Evolutionary conservation across 2,329 filamentous ascomycete species (phyloP).

Genomic region (Diplodia sapinea): DNA sequence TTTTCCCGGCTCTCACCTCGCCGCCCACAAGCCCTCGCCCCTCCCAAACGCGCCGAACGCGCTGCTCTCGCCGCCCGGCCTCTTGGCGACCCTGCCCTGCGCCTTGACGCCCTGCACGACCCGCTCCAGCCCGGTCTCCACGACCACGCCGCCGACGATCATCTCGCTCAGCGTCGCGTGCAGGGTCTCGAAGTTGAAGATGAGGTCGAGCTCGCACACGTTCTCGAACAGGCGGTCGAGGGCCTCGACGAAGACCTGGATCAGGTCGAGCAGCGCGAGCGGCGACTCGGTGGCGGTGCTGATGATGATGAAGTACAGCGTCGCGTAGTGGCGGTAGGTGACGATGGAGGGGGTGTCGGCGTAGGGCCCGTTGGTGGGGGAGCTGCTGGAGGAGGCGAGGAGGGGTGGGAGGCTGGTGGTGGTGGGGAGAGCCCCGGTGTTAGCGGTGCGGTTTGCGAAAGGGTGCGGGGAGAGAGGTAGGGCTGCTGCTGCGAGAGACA

Average conservation of each 20-base stretch:
- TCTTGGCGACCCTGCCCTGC: conserved; percentile 77
- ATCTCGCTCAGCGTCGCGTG: conserved; percentile 91
- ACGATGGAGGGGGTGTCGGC: conserved; percentile 94
- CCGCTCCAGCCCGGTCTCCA: conserved; percentile 87
- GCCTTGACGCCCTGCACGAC: conserved; percentile 82
- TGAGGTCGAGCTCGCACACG: conserved; percentile 96
- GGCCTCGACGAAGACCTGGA: conserved; percentile 97
- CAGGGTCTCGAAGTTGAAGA: conserved; percentile 98
- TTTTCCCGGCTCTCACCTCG: conserved; percentile 16
- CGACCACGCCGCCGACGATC: conserved; percentile 92
- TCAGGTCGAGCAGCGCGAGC: conserved; percentile 91
- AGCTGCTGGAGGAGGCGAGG: conserved; percentile 54
- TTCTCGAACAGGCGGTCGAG: conserved; percentile 96
- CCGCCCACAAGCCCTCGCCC: conserved; percentile 32
- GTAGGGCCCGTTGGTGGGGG: conserved; percentile 61
- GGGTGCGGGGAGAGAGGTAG: conserved; percentile 24
- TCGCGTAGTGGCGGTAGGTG: conserved; percentile 97
- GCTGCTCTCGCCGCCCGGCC: conserved; percentile 56
- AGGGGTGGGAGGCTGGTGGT: conserved; percentile 69
- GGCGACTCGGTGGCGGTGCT: conserved; percentile 95
- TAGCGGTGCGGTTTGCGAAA: not conserved
- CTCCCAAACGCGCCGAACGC: conserved; percentile 34
- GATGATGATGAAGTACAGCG: conserved; percentile 98
- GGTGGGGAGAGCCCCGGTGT: conserved; percentile 32
- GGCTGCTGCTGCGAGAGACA: not conserved